Base-by-base conservation (phyloP, 306 rosid genomes). In the Chamaecrista fasciculata region DNA sequence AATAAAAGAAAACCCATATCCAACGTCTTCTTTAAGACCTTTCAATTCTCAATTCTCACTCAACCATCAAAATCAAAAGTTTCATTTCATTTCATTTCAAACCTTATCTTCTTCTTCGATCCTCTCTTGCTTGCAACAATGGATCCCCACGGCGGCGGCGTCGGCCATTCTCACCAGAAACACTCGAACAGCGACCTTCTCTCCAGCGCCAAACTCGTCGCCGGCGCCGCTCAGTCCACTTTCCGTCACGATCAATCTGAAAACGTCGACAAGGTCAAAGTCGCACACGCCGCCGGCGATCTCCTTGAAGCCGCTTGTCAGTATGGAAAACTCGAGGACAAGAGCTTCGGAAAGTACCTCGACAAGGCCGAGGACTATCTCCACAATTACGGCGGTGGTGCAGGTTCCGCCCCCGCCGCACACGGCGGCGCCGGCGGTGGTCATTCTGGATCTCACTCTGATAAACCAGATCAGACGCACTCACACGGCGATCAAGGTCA, bases 141-240 rank as follows among this genome's bases (percentile, higher is more conserved):
- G 43, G 43, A 37, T 37, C 12, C 16, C 15, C 48, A 49, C 2
- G 48, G 49, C 46, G 33, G 34, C 36, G 36, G 5, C 34, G 34
- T 4, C 36, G 36, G 36, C 36, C 39, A 18, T 31, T n/a, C 42
- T 0, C 57, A 62, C 4, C 70, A 72, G 0, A 66, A 61, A 2
- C 69, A 73, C 18, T 73, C 86, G 10, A 43, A 24, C 15, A 1
- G 14, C 5, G 88, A 87, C 64, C 67, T 87, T 24, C 29, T 85
- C 1, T 69, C 79, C 2, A 76, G 81, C 42, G 89, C 86, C 1
- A 88, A 86, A 71, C 3, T 75, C 29, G 70, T 88, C 55, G 77
- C 86, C 0, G 78, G 60, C 3, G 95, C 87, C 2, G 87, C 83
- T 5, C 82, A 71, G 11, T 5, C 77, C 19, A 8, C 65, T 12